These are phyloP conservation scores for Sesbania bispinosa DNA, from an alignment of 306 rosid species.

Conservation along the genomic window DNA sequence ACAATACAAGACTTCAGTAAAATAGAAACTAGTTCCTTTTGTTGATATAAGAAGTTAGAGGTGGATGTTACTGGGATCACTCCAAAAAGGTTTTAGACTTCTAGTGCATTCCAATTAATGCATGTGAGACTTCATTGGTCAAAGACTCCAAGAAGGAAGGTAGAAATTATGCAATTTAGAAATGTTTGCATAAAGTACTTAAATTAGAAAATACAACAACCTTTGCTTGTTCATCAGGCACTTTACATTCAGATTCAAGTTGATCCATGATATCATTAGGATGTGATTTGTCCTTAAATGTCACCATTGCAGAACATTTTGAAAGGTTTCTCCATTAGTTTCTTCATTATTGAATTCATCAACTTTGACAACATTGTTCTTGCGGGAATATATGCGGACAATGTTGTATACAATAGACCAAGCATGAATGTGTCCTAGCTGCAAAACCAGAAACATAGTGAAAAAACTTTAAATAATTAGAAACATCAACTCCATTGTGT, in stretches of 20 bases:
- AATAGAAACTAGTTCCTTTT: neutral
- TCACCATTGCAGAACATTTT: neutral
- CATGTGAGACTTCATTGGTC: neutral
- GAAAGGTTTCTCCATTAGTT: conserved; percentile 14
- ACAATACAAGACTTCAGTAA: neutral
- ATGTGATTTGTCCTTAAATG: neutral
- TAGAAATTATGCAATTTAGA: neutral
- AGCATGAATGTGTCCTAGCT: conserved; percentile 32
- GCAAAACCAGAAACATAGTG: neutral
- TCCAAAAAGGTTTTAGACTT: neutral
- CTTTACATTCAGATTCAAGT: conserved; percentile 16
- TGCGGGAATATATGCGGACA: conserved; percentile 27
- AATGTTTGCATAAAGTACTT: neutral
- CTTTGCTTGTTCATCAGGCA: conserved; percentile 22
- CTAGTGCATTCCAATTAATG: neutral
- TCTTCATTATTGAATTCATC: conserved; percentile 4
- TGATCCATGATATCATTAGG: conserved; percentile 6
- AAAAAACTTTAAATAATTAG: neutral
- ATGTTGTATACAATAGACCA: conserved; percentile 41
- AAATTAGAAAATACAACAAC: neutral
- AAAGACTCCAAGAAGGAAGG: neutral
- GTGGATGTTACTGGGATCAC: neutral
- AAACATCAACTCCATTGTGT: neutral
- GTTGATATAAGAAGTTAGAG: neutral
- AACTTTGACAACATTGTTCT: neutral